Conservation (phyloP, 768 basidiomycete genomes). For the Xerocomellus chrysenteron region DNA sequence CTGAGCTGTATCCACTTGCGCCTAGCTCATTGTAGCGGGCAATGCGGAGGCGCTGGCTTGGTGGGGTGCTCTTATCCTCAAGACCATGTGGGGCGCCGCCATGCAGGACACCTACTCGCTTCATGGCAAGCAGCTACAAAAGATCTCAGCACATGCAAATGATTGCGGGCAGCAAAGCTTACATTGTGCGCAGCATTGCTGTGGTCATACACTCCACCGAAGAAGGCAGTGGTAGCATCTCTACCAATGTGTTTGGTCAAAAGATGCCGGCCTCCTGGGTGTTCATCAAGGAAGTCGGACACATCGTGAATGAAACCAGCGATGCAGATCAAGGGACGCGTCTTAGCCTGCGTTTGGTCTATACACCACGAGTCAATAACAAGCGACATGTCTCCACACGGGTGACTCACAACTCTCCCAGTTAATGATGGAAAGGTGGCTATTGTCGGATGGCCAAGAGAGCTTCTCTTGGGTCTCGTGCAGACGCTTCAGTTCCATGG, state of each 20-base stretch:
- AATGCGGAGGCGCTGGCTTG: conserved; percentile 70
- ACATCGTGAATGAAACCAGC: conserved; percentile 95
- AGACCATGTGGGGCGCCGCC: conserved; percentile 53
- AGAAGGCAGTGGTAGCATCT: conserved; percentile 92
- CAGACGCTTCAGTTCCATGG: conserved; percentile 90
- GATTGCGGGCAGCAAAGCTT: conserved; percentile 19
- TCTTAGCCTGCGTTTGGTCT: conserved; percentile 79
- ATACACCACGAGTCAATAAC: conserved; percentile 2
- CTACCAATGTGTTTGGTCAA: conserved; percentile 83
- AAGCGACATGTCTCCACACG: background rate
- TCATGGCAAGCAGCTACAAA: conserved; percentile 40
- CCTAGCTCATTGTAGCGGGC: conserved; percentile 58
- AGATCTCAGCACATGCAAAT: conserved; percentile 3
- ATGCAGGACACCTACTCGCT: conserved; percentile 54
- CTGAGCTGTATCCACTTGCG: conserved; percentile 50
- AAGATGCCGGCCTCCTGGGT: conserved; percentile 87
- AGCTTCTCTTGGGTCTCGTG: conserved; percentile 74
- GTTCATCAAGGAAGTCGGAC: conserved; percentile 80
- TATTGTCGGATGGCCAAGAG: conserved; percentile 74
- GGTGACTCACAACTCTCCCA: conserved; percentile 79
- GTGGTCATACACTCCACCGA: conserved; percentile 88
- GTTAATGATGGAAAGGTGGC: conserved; percentile 74
- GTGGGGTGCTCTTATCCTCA: conserved; percentile 67
- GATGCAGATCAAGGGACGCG: conserved; percentile 80
- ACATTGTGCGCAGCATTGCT: conserved; percentile 88